Base-by-base conservation (phyloP, 306 rosid genomes). In the Rubus parviflorus region DNA sequence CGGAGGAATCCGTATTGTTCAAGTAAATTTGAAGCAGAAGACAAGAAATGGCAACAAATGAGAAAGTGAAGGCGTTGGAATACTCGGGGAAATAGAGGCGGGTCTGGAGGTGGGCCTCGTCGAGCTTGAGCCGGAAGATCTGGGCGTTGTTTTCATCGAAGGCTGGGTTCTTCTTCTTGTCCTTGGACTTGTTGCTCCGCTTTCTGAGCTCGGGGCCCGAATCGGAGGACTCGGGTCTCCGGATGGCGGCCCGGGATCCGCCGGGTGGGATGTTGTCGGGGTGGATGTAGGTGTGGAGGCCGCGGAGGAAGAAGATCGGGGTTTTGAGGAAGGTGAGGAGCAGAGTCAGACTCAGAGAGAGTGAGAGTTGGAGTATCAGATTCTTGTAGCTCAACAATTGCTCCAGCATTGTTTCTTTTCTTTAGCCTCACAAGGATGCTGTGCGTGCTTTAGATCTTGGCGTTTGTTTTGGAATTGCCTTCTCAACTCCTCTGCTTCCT, bases 141-240 rank as follows among this genome's bases (percentile, higher is more conserved):
- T 92, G 97, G 3, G 98, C 97, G 51, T 92, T 95, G 81, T 68
- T 86, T 77, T 92, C 97, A 65, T 92, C 97, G 85, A 95, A 95
- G 53, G 89, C 92, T 23, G 37, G 42, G 70, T 0, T 42, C 74
- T 88, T 91, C 9, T 82, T 58, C 77, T 89, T 92, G 12, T 71
- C 72, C 70, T 83, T 94, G 11, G 88, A 57, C 66, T 37, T 37
- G 46, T 95, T 95, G 75, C 73, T 77, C 77, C 88, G 84, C 81
- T 88, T 95, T 38, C 85, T 68, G 75, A 87, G 77, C 65, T 90
- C 97, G 47, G 88, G 70, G 20, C 61, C 80, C 13, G 87, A 5
- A n/a, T 48, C 74, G 60, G 86, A 76, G 40, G 38, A 60, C 1
- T 87, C 83, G 57, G 98, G 97, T 25, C 90, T 85, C 75, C 91